Conservation (phyloP, 2,329 filamentous ascomycete species). For the Metarhizium rileyi region DNA sequence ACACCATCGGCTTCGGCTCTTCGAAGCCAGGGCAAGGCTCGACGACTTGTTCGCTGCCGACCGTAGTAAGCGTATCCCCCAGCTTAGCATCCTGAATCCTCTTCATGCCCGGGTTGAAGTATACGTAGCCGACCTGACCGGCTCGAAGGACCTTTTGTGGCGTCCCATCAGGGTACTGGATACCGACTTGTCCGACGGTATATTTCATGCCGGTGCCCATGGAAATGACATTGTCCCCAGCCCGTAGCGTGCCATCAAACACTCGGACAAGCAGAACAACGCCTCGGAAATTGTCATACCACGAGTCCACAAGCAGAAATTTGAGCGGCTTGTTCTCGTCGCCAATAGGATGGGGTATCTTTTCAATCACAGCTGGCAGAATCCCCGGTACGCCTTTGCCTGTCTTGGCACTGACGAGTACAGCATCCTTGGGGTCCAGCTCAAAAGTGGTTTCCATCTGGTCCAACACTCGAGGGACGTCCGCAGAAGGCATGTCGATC, state of each 20-base stretch:
- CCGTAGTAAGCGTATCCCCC: conserved; percentile 84
- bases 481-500: conserved; percentile 83
- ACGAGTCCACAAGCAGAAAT: conserved; percentile 88
- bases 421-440: conserved; percentile 63
- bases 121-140: conserved; percentile 92
- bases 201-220: conserved; percentile 86
- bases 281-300: conserved; percentile 95
- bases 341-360: conserved; percentile 72
- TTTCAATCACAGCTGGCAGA: conserved; percentile 74
- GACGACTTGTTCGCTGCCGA: conserved; percentile 66
- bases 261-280: conserved; percentile 85
- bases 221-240: conserved; percentile 79
- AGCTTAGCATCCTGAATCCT: conserved; percentile 90
- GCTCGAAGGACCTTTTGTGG: conserved; percentile 72
- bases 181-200: conserved; percentile 89
- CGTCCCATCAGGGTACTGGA: conserved; percentile 85
- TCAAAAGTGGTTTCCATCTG: conserved; percentile 86
- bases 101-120: conserved; percentile 99
- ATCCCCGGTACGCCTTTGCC: conserved; percentile 79
- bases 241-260: conserved; percentile 75
- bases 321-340: conserved; percentile 64
- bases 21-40: conserved; percentile 85
- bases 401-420: conserved; percentile 80
- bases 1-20: conserved; percentile 97
- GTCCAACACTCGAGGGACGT: conserved; percentile 73